Evolutionary conservation across 1,284 basidiomycete genomes (phyloP), one percentile per base, ranked within the genome.

Genomic region (Sphaerobolus stellatus): DNA sequence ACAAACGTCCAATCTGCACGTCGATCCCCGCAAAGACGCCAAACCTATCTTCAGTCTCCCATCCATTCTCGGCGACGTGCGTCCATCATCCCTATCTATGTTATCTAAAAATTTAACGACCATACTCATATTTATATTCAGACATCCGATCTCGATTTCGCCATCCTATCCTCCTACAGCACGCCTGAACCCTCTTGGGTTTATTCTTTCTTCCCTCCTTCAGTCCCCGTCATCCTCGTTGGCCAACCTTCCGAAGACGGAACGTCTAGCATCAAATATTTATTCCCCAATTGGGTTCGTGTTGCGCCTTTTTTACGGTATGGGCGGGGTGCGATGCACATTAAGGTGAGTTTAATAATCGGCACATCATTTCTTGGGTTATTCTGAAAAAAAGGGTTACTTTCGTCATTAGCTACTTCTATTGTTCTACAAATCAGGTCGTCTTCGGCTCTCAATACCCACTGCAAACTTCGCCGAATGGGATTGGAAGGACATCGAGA

Each of bases 401-500:
- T 54, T 55, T n/a, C n/a, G n/a, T n/a, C n/a, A n/a, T 9, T 52
- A 88, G 86, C 85, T 88, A 59, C 85, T 89, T 82, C 74, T 89
- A 57, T 66, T 90, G 14, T 90, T 91, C 61, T 88, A 90, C 68
- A 88, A 83, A 64, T 76, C 78, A 7, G 86, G 87, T 14, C 78
- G 87, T 30, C 70, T 92, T 29, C 82, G 89, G 0, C 73, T 91
- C 8, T 82, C 83, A 1, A 70, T 92, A 41, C 82, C 86, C 1
- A 91, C 89, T 0, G 89, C 88, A 20, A 91, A 92, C 64, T 73
- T 92, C 16, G 71, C 89, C 36, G 74, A 79, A 25, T 81, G 82
- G 62, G 90, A 92, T 66, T 92, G 85, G 82, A 75, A 82, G 30
- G 82, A 90, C 57, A 89, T 92, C 58, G 89, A 92, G 68, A 92